Conservation (phyloP, 2,329 filamentous ascomycete species). For the Trichoderma harzianum region DNA sequence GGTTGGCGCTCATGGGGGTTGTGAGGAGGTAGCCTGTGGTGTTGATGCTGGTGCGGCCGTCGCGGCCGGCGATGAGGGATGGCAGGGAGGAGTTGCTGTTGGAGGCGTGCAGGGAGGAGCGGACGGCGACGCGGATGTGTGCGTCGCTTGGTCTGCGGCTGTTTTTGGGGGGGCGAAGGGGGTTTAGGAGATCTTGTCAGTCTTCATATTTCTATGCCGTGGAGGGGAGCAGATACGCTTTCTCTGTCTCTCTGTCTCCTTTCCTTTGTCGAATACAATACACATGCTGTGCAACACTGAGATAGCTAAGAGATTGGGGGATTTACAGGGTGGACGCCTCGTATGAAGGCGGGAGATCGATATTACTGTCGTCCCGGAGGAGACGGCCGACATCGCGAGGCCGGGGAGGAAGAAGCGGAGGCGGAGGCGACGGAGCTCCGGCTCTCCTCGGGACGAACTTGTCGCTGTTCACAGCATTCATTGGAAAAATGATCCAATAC, state of each 20-base stretch:
- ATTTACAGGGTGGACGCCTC: constrained; percentile 12
- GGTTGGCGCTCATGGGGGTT: constrained; percentile 1
- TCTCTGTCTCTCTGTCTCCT: neutral
- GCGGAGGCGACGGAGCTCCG: neutral
- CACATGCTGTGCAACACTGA: neutral
- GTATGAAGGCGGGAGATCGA: constrained; percentile 11
- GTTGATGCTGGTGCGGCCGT: constrained; percentile 7
- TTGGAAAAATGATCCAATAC: neutral
- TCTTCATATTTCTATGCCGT: neutral
- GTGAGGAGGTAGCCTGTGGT: constrained; percentile 11
- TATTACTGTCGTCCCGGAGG: neutral
- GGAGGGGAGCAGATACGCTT: neutral
- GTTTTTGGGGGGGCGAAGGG: neutral
- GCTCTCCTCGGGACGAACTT: neutral
- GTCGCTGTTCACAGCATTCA: neutral
- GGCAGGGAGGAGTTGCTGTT: neutral
- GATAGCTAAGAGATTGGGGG: neutral
- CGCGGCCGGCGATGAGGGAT: neutral
- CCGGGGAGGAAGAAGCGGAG: neutral
- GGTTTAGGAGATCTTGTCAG: neutral
- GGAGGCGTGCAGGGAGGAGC: neutral
- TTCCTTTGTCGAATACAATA: neutral
- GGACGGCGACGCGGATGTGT: constrained; percentile 10
- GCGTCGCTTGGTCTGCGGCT: constrained; percentile 11
- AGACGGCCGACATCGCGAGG: neutral